Conservation (phyloP, 2,329 filamentous ascomycete species). For the Ophiostoma montium region DNA sequence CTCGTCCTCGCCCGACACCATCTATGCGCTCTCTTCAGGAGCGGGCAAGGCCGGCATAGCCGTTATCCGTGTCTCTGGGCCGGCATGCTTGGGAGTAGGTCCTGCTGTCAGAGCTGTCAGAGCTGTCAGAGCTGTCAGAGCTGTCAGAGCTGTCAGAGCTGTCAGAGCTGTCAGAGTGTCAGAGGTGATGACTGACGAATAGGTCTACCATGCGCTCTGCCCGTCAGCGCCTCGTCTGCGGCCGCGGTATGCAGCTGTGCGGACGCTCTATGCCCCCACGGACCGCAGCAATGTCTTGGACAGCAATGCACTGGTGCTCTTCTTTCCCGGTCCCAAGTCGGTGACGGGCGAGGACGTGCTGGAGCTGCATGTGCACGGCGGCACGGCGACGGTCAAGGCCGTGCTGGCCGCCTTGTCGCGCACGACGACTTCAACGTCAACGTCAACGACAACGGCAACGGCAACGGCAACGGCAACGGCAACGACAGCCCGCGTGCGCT, state of each 20-base stretch:
- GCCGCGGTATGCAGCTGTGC: constrained; percentile 51
- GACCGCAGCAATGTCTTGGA: constrained; percentile 57
- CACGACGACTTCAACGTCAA: no score
- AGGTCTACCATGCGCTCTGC: constrained; percentile 40
- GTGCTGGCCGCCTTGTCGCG: constrained; percentile 64
- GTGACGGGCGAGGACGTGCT: constrained; percentile 88
- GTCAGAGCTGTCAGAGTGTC: no score
- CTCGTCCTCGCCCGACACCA: constrained; percentile 36
- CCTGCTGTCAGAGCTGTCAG: no score
- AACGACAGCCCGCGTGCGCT: neutral
- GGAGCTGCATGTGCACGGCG: constrained; percentile 90
- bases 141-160: no score
- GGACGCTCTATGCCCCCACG: constrained; percentile 51
- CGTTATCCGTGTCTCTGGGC: constrained; percentile 74
- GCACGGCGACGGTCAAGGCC: constrained; percentile 74
- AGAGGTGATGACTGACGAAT: no score
- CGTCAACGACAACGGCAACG: neutral
- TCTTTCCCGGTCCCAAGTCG: constrained; percentile 67
- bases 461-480: neutral
- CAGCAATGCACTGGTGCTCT: constrained; percentile 64
- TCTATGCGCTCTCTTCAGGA: constrained; percentile 85
- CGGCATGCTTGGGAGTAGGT: constrained; percentile 50
- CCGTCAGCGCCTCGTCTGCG: constrained; percentile 29
- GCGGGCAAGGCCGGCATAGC: constrained; percentile 80
- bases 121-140: no score